Base-by-base conservation (phyloP, 768 basidiomycete species). In the Trametes cinnabarina region DNA sequence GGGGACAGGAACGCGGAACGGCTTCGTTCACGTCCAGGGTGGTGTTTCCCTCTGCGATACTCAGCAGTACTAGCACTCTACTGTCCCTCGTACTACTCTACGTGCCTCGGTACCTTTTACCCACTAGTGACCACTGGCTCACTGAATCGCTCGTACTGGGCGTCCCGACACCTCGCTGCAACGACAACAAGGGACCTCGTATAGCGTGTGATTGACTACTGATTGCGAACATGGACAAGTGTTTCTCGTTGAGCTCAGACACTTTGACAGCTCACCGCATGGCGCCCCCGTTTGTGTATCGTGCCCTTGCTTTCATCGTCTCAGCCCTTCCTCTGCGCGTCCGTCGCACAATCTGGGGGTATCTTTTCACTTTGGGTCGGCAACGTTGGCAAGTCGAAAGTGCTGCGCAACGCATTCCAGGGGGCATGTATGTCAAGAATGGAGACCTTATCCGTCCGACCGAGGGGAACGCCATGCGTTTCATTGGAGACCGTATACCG, bases 1-100 rank as follows among this genome's bases (percentile, higher is more conserved):
- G 19, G 63, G 57, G 19, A 63, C 63, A 11, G 71, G 72, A 30
- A 58, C 26, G 22, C 37, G 44, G 40, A 40, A 43, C 3, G 49
- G n/a, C 39, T 25, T 49, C 25, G 28, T 57, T 48, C 4, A 50
- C 22, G 30, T 49, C 53, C 7, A 52, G 22, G n/a, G 40, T 51
- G 1, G 26, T 42, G 14, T 34, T 25, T 11, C 40, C 48, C 9
- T 32, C 1, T n/a, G 28, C 30, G 37, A 34, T 19, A 12, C 15
- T 26, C n/a, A 53, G n/a, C n/a, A n/a, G n/a, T n/a, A n/a, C n/a
- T n/a, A n/a, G n/a, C n/a, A n/a, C n/a, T n/a, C n/a, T n/a, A n/a
- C n/a, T n/a, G n/a, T n/a, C n/a, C n/a, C n/a, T n/a, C n/a, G n/a
- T n/a, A n/a, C n/a, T n/a, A n/a, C n/a, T n/a, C n/a, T n/a, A n/a